Evolutionary conservation across 192 early-diverging fungal genomes (phyloP).

Genomic region (Geosiphon pyriformis): DNA sequence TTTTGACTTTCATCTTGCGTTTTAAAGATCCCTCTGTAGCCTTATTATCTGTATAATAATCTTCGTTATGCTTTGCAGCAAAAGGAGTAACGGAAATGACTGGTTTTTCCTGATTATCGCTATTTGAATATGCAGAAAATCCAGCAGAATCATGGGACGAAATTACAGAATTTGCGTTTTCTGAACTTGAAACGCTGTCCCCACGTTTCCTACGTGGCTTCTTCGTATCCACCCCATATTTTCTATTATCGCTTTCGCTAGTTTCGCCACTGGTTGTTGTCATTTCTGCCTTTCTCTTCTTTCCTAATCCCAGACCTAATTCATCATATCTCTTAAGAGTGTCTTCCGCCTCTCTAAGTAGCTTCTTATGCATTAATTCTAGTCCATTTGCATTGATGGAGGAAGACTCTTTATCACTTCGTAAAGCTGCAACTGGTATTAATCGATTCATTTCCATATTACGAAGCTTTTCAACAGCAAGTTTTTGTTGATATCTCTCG

Average conservation of each 20-base stretch:
- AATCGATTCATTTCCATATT: constrained; percentile 45
- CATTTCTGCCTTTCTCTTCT: constrained; percentile 23
- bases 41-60: too few relatives aligned
- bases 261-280: constrained; percentile 30
- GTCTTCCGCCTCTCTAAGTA: constrained; percentile 46
- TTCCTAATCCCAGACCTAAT: constrained; percentile 38
- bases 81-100: too few relatives aligned
- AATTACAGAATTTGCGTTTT: too few relatives aligned
- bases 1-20: neutral
- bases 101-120: too few relatives aligned
- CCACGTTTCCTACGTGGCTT: constrained; percentile 8
- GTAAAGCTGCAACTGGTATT: constrained; percentile 36
- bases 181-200: neutral
- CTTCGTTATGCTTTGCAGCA: too few relatives aligned
- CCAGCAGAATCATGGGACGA: too few relatives aligned
- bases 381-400: constrained; percentile 16
- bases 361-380: constrained; percentile 27
- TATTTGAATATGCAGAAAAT: too few relatives aligned
- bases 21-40: neutral
- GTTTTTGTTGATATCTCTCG: constrained; percentile 50
- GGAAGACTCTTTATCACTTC: constrained; percentile 31
- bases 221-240: neutral
- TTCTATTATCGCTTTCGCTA: constrained; percentile 4
- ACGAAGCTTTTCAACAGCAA: constrained; percentile 42
- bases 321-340: constrained; percentile 40